Percentiles rank a stretch among this genome's conserved stretches.
Conservation (phyloP, 345 rosid species). For the Eucalyptus polyanthemos region DNA sequence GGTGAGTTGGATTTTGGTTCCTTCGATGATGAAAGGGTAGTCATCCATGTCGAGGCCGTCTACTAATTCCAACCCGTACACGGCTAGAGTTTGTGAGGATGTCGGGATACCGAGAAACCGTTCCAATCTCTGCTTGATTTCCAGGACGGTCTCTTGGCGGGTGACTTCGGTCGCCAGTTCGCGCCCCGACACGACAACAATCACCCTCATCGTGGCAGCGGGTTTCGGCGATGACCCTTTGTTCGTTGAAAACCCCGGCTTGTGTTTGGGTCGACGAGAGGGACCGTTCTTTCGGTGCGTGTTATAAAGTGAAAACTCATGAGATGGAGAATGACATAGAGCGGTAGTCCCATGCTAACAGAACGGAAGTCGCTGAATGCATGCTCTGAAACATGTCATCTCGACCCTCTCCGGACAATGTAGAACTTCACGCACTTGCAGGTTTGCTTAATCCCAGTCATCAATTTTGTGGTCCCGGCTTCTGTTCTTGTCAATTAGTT, state of each 20-base stretch:
- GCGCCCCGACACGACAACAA: conserved; percentile 23
- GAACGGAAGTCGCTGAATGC: background rate
- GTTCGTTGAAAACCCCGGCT: background rate
- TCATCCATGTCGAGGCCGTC: conserved; percentile 92
- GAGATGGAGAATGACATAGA: background rate
- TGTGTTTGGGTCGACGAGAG: background rate
- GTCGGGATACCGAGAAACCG: conserved; percentile 39
- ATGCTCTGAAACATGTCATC: background rate
- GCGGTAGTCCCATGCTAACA: background rate
- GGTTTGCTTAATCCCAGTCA: background rate
- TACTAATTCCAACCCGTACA: conserved; percentile 63
- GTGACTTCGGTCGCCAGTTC: conserved; percentile 48
- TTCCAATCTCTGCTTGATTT: conserved; percentile 48
- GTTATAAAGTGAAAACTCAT: background rate
- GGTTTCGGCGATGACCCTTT: background rate
- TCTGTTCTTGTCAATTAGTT: background rate
- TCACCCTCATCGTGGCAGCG: conserved; percentile 26
- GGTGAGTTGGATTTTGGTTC: conserved; percentile 62
- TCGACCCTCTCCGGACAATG: background rate
- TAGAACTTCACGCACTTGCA: background rate
- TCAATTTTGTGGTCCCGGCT: background rate
- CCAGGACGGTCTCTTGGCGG: conserved; percentile 42
- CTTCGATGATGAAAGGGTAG: conserved; percentile 62
- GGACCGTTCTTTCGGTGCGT: background rate
- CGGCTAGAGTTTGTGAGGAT: conserved; percentile 39